A percentile compares a stretch with the other conserved stretches of the same genome.
These are phyloP conservation scores for Saxophila tyrrhenica DNA, from an alignment of 495 filamentous ascomycete genomes.

Conservation along the genomic window DNA sequence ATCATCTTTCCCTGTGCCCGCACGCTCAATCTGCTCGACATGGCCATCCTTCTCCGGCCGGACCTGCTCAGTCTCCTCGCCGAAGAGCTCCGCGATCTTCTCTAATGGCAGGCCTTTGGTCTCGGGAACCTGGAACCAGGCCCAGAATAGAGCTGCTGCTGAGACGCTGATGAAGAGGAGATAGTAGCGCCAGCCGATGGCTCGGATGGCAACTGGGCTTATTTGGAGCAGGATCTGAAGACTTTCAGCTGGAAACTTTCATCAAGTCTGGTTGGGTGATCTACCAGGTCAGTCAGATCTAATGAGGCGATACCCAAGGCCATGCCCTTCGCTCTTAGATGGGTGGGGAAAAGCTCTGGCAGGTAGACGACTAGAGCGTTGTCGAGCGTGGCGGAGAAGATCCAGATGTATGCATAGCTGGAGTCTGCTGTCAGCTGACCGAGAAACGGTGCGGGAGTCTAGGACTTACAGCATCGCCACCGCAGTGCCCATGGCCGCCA, in stretches of 20 bases:
- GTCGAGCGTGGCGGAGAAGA: background rate
- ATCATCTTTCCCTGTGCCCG: background rate
- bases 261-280: too few relatives aligned
- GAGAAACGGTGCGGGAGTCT: background rate
- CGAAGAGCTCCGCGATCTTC: conserved; percentile 20
- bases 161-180: conserved; percentile 4
- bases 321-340: conserved; percentile 1
- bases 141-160: background rate
- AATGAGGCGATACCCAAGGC: conserved; percentile 1
- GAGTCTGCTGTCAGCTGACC: background rate
- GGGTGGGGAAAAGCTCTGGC: conserved; percentile 7
- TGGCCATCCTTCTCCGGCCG: background rate
- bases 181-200: conserved; percentile 13
- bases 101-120: conserved; percentile 14
- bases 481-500: background rate
- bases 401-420: background rate
- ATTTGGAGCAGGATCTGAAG: conserved; percentile 6
- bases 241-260: too few relatives aligned
- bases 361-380: conserved; percentile 3
- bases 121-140: conserved; percentile 8
- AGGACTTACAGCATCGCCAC: background rate
- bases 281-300: conserved; percentile 19
- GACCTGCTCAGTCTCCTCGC: conserved; percentile 16
- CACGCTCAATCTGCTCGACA: background rate
- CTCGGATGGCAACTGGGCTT: background rate